Conservation (phyloP, 257 asterid species). For the Linaria vulgaris region DNA sequence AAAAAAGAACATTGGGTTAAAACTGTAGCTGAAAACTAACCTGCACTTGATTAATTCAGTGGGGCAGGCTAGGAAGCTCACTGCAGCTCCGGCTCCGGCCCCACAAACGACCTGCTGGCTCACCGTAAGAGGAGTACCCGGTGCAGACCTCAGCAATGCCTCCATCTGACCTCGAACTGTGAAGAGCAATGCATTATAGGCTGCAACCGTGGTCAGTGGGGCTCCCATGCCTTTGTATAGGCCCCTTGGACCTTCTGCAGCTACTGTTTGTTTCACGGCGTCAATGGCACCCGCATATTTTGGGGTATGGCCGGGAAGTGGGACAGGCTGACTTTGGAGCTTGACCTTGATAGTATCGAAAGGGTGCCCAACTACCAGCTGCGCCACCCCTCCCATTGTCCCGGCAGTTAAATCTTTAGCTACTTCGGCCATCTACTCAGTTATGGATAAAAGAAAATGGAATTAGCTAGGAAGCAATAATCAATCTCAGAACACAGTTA, state of each 20-base stretch:
- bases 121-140: conserved; percentile 68
- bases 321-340: conserved; percentile 95
- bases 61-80: conserved; percentile 82
- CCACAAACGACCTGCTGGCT: conserved; percentile 78
- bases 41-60: conserved; percentile 93
- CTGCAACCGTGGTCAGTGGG: conserved; percentile 85
- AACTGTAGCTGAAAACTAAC: conserved; percentile 29
- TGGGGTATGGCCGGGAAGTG: conserved; percentile 75
- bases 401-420: conserved; percentile 70
- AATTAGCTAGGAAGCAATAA: no score
- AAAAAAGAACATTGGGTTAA: no score
- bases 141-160: conserved; percentile 65
- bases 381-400: conserved; percentile 90
- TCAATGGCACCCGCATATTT: conserved; percentile 81
- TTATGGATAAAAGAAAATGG: no score
- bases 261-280: conserved; percentile 81
- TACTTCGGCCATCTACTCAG: conserved; percentile 65
- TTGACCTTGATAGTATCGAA: conserved; percentile 95
- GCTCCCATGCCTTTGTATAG: conserved; percentile 98
- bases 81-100: conserved; percentile 88
- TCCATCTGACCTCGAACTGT: conserved; percentile 86
- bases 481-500: no score
- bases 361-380: conserved; percentile 85
- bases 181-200: conserved; percentile 82
- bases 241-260: conserved; percentile 92